These are phyloP conservation scores for Tetrahymena borealis DNA, from an alignment of 73 alveolate genomes.

Conservation along the genomic window DNA sequence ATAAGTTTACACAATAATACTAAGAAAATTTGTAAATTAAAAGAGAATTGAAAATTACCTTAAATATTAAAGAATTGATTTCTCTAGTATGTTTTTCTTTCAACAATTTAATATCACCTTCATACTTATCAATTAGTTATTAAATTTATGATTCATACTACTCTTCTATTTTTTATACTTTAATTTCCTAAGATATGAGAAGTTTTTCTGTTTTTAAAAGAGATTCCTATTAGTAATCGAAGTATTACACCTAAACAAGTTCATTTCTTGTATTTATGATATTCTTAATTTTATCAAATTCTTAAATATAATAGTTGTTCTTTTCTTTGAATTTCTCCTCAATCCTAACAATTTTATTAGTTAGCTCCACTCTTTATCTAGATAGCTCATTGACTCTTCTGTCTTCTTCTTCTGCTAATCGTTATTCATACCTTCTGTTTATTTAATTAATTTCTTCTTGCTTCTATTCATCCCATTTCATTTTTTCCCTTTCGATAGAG, in stretches of 20 bases:
- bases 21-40: background rate
- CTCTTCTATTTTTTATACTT: background rate
- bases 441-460: background rate
- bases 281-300: background rate
- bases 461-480: background rate
- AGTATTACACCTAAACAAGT: background rate
- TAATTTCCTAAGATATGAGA: background rate
- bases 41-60: background rate
- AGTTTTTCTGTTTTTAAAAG: background rate
- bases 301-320: background rate
- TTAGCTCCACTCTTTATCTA: background rate
- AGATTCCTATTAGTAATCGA: background rate
- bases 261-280: background rate
- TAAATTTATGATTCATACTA: background rate
- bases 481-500: background rate
- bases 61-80: background rate
- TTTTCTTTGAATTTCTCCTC: background rate
- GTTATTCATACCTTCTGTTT: background rate
- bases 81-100: background rate
- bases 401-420: background rate
- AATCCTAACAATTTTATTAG: background rate
- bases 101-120: background rate
- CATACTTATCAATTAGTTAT: background rate
- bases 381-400: background rate
- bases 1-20: background rate